Evolutionary conservation across 371 early-diverging fungal genomes (phyloP).

Genomic region (Zancudomyces culisetae): DNA sequence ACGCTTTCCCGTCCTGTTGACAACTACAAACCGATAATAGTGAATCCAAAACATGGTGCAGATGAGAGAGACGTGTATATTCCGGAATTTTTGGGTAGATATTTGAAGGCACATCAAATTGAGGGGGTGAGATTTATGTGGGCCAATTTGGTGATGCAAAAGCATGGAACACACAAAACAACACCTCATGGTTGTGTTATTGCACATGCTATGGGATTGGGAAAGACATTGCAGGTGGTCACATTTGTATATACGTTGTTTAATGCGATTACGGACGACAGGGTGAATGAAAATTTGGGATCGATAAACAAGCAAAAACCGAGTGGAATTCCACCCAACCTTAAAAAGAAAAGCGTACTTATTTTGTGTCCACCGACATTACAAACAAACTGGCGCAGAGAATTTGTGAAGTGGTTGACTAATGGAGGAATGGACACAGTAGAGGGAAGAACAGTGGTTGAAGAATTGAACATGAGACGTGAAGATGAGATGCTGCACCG

Average conservation of each 20-base stretch:
- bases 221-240: slow-evolving; percentile 71
- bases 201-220: slow-evolving; percentile 82
- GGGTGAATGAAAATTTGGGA: slow-evolving; percentile 8
- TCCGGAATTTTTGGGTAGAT: slow-evolving; percentile 26
- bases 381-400: slow-evolving; percentile 52
- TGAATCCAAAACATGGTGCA: slow-evolving; percentile 32
- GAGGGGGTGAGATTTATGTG: slow-evolving; percentile 66
- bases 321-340: slow-evolving; percentile 18
- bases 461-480: neutral
- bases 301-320: neutral
- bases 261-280: neutral
- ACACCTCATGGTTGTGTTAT: slow-evolving; percentile 50
- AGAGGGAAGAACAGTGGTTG: neutral
- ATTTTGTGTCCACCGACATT: slow-evolving; percentile 63
- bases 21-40: slow-evolving; percentile 12
- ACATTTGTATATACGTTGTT: slow-evolving; percentile 44
- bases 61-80: slow-evolving; percentile 29
- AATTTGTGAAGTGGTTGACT: slow-evolving; percentile 39
- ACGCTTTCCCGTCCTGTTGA: neutral
- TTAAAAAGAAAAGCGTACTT: slow-evolving; percentile 39
- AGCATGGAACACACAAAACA: slow-evolving; percentile 6
- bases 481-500: slow-evolving; percentile 29
- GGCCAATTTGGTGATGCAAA: slow-evolving; percentile 43
- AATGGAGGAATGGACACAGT: slow-evolving; percentile 38
- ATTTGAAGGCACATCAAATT: slow-evolving; percentile 45